These are phyloP conservation scores for Citrus sp. DNA, from an alignment of 345 rosid genomes.

Conservation along the genomic window DNA sequence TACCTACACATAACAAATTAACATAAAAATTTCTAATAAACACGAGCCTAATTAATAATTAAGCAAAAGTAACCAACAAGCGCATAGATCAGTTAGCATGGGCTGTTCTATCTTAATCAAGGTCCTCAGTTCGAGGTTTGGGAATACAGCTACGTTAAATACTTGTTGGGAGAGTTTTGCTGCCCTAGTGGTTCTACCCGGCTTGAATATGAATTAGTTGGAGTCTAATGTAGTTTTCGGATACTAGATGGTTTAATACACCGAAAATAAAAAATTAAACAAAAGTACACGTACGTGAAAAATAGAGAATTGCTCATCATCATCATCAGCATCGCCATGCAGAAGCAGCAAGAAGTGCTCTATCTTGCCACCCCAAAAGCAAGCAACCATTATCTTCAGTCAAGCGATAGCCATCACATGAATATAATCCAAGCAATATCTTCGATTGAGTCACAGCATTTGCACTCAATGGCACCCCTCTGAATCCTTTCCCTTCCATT, in stretches of 20 bases:
- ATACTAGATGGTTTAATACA: no score
- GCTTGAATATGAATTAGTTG: no score
- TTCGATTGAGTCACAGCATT: slow-evolving; percentile 68
- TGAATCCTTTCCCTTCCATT: slow-evolving; percentile 68
- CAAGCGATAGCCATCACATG: slow-evolving; percentile 64
- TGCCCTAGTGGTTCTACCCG: no score
- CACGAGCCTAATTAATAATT: neutral
- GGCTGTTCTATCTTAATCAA: no score
- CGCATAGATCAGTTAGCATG: no score
- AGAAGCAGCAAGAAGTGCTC: slow-evolving; percentile 60
- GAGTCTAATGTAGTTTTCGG: no score
- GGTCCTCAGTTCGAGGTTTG: rapidly evolving
- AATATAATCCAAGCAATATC: slow-evolving; percentile 52
- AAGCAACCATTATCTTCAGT: slow-evolving; percentile 71
- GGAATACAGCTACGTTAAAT: no score
- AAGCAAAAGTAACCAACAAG: neutral
- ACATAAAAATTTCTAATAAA: neutral
- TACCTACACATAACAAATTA: neutral
- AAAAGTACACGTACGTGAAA: neutral
- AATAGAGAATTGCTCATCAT: neutral
- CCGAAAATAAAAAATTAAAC: no score
- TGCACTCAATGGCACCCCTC: slow-evolving; percentile 49
- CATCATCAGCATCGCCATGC: slow-evolving; percentile 52
- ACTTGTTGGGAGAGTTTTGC: no score
- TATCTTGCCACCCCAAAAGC: slow-evolving; percentile 70